phyloP scores from a whole-genome alignment of 169 alveolate species.

The Plasmodium ovale region DNA sequence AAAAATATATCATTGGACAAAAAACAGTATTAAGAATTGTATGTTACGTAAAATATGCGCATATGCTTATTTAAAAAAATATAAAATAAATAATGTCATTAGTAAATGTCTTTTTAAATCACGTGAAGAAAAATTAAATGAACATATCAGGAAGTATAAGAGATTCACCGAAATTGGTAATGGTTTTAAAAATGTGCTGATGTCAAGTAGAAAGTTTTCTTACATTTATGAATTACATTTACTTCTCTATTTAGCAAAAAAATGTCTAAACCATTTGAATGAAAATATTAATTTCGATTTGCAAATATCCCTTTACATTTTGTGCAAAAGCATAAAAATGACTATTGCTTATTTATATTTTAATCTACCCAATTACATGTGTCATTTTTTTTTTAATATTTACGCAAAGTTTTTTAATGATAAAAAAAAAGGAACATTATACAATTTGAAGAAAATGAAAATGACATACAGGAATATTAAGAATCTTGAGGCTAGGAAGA shows the following conservation, averaged over 20 bases:
- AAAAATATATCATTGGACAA: conserved; percentile 36
- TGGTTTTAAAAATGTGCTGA: conserved; percentile 56
- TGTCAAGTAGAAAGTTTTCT: conserved; percentile 54
- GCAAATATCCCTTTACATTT: conserved; percentile 33
- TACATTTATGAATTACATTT: conserved; percentile 59
- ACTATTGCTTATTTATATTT: conserved; percentile 50
- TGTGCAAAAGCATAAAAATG: conserved; percentile 42
- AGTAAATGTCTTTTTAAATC: neutral
- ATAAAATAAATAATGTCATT: neutral
- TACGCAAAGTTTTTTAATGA: conserved; percentile 43
- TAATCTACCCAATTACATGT: conserved; percentile 30
- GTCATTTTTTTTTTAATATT: conserved; percentile 57
- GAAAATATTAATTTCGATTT: conserved; percentile 36
- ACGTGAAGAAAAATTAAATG: conserved; percentile 12
- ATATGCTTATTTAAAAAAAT: conserved; percentile 5
- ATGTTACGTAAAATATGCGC: conserved; percentile 19
- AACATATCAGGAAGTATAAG: conserved; percentile 16
- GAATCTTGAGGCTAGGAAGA: conserved; percentile 9
- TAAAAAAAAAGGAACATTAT: neutral
- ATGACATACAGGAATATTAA: conserved; percentile 27
- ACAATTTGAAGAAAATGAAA: conserved; percentile 29
- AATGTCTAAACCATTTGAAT: conserved; percentile 38
- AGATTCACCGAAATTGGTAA: conserved; percentile 53
- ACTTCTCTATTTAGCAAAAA: conserved; percentile 40
- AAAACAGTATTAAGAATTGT: conserved; percentile 12